Percentiles rank a stretch among this genome's conserved stretches.
These are phyloP conservation scores for Phytopythium vexans DNA, from an alignment of 352 stramenopile species.

Conservation along the genomic window DNA sequence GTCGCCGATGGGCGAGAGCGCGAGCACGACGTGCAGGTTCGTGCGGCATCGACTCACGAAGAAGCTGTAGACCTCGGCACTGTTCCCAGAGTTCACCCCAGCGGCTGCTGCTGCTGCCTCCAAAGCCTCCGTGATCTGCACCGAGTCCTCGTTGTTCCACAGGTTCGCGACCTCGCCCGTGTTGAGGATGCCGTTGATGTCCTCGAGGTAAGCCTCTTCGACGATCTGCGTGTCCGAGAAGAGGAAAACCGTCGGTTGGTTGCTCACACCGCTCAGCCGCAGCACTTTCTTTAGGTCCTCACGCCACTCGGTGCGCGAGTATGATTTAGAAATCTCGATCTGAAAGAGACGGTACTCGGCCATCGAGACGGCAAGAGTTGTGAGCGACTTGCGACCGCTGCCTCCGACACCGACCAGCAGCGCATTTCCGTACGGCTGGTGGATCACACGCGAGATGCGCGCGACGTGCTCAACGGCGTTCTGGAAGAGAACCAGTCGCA, in stretches of 20 bases:
- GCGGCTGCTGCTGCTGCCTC: constrained; percentile 54
- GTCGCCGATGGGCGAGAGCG: constrained; percentile 92
- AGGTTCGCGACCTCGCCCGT: constrained; percentile 92
- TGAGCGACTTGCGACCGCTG: constrained; percentile 91
- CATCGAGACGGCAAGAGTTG: constrained; percentile 92
- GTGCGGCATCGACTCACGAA: constrained; percentile 89
- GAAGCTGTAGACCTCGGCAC: constrained; percentile 86
- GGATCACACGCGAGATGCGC: constrained; percentile 91
- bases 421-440: constrained; percentile 92
- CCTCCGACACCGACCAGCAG: constrained; percentile 92
- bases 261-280: constrained; percentile 71
- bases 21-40: constrained; percentile 94
- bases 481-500: constrained; percentile 94
- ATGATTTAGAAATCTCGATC: constrained; percentile 96
- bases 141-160: constrained; percentile 88
- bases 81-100: constrained; percentile 72
- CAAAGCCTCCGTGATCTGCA: constrained; percentile 76
- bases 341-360: constrained; percentile 94
- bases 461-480: constrained; percentile 94
- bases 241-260: constrained; percentile 90
- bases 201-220: constrained; percentile 90
- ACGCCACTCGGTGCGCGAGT: constrained; percentile 90
- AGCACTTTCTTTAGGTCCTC: constrained; percentile 92
- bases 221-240: constrained; percentile 94
- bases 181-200: constrained; percentile 93